These are phyloP conservation scores for Aspergillus sclerotiicarbonarius DNA, from an alignment of 495 filamentous ascomycete species.

Conservation along the genomic window DNA sequence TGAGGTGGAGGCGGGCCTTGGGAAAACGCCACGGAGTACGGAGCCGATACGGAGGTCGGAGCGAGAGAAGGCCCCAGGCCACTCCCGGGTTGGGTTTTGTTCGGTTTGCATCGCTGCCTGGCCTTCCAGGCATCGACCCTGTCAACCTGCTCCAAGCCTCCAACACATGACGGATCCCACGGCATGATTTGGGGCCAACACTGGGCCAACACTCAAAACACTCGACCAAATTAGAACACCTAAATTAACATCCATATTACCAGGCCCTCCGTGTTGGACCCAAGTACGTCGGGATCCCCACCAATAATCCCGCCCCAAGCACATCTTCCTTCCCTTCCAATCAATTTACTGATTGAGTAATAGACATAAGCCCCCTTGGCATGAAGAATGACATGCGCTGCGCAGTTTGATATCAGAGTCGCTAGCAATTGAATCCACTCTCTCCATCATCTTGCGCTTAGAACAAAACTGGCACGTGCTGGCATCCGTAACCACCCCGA, in stretches of 20 bases:
- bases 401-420: too few species aligned
- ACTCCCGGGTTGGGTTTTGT: neutral
- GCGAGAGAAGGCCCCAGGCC: neutral
- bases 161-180: neutral
- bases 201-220: neutral
- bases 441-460: neutral
- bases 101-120: neutral
- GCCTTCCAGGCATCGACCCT: neutral
- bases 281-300: too few species aligned
- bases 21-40: neutral
- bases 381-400: too few species aligned
- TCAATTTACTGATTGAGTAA: too few species aligned
- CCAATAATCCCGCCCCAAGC: too few species aligned
- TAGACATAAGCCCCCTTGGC: too few species aligned
- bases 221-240: too few species aligned
- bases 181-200: neutral
- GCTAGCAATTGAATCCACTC: too few species aligned
- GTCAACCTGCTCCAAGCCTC: neutral
- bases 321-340: too few species aligned
- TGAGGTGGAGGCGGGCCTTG: conserved; percentile 6
- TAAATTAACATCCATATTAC: too few species aligned
- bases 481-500: neutral
- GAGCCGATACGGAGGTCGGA: neutral
- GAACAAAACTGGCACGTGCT: neutral
- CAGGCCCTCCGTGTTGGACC: too few species aligned